Base-by-base conservation (phyloP, 345 rosid species). In the Lepidium sativum region DNA sequence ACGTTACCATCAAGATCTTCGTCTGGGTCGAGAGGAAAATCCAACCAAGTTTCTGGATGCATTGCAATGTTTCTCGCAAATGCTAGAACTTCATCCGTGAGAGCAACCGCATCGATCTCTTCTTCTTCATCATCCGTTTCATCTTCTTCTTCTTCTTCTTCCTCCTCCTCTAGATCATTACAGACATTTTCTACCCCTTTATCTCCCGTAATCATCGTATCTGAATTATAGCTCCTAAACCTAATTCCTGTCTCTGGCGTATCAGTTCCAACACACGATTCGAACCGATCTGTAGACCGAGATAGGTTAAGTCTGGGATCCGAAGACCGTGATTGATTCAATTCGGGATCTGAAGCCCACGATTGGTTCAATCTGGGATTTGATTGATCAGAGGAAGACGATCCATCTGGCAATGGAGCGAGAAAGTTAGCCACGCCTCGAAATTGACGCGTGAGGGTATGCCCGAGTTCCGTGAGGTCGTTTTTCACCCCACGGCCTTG, bases 41-140 rank as follows among this genome's bases (percentile, higher is more conserved):
- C 89, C 2, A 91, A 72, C 99, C 99, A 94, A 63, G 99, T 90
- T 77, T 83, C 89, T 0, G 96, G 96, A 85, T 94, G 95, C 96
- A 80, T 75, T n/a, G 96, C 83, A 27, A 88, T 72, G 70, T 88
- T 88, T 73, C 82, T 86, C 3, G 88, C 96, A 49, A 94, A 94
- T 21, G 83, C 79, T 6, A 91, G 71, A 7, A 83, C 95, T 65
- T 90, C 99, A 66, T 88, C 92, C 1, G 92, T 88, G 12, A 94
- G 84, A 27, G 96, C 99, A 18, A 86, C 80, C 4, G 77, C 86
- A 47, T 63, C 74, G 1, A 75, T 81, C 48, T 75, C 78, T 72
- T 79, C 76, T 21, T 83, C 82, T 44, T 66, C 66, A 1, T 80
- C 88, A 7, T 64, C 39, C 0, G 59, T 61, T 13, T 76, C 86